Conservation (phyloP, 352 stramenopile genomes). For the Pythium apleroticum region DNA sequence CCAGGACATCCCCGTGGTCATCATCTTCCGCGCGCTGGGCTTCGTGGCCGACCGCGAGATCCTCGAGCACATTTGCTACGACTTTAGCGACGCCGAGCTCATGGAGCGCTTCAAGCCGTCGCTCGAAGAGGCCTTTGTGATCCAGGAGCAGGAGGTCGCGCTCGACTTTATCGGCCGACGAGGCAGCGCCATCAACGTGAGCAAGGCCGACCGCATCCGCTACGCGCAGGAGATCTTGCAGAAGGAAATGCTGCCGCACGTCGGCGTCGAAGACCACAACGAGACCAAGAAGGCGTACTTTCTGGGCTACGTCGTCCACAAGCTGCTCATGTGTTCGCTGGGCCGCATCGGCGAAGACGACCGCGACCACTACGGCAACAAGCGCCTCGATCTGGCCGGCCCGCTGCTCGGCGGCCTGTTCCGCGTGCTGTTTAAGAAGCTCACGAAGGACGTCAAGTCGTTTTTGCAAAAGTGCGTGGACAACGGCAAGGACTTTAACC, state of each 20-base stretch:
- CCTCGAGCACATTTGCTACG: slow-evolving; percentile 98
- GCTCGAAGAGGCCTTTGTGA: slow-evolving; percentile 98
- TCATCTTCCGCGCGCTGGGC: slow-evolving; percentile 99
- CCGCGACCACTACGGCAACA: slow-evolving; percentile 99
- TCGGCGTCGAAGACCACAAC: slow-evolving; percentile 97
- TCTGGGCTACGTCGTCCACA: slow-evolving; percentile 99
- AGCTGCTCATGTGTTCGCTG: slow-evolving; percentile 98
- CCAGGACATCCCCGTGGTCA: slow-evolving; percentile 98
- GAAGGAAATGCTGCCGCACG: slow-evolving; percentile 99
- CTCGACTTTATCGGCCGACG: slow-evolving; percentile 99
- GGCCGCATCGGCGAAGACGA: slow-evolving; percentile 98
- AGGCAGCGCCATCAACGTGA: slow-evolving; percentile 94
- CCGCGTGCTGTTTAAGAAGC: slow-evolving; percentile 97
- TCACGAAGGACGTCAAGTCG: slow-evolving; percentile 98
- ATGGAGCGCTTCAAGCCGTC: slow-evolving; percentile 99
- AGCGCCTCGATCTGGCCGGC: slow-evolving; percentile 98
- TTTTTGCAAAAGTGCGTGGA: slow-evolving; percentile 92
- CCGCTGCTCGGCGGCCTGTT: slow-evolving; percentile 98
- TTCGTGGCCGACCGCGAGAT: slow-evolving; percentile 97
- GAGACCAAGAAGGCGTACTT: slow-evolving; percentile 98
- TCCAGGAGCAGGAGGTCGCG: slow-evolving; percentile 97
- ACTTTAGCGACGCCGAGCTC: slow-evolving; percentile 98
- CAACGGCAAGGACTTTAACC: slow-evolving; percentile 95
- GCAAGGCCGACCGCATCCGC: slow-evolving; percentile 97
- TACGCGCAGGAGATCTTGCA: slow-evolving; percentile 99